A percentile compares a stretch with the other conserved stretches of the same genome.
Conservation (phyloP, 495 filamentous ascomycete species). For the Sporormia fimetaria region DNA sequence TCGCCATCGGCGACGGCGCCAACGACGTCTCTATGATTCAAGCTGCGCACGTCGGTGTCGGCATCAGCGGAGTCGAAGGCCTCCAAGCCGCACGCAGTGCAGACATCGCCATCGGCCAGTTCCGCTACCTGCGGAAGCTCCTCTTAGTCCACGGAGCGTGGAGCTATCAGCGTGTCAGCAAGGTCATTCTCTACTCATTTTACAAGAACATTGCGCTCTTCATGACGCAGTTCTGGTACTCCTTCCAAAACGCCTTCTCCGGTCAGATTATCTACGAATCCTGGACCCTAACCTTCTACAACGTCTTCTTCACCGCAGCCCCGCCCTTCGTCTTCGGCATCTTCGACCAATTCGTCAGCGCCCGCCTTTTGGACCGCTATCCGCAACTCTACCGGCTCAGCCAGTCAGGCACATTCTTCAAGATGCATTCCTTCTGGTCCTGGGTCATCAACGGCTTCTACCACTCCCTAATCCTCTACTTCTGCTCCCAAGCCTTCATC, state of each 20-base stretch:
- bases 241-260: constrained; percentile 96
- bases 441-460: constrained; percentile 94
- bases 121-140: constrained; percentile 89
- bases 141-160: constrained; percentile 93
- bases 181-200: constrained; percentile 94
- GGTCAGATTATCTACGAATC: constrained; percentile 98
- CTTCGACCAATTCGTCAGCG: constrained; percentile 95
- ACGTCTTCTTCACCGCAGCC: constrained; percentile 93
- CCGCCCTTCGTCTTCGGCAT: constrained; percentile 94
- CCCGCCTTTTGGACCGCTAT: constrained; percentile 90
- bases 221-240: constrained; percentile 99
- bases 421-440: constrained; percentile 75
- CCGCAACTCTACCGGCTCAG: constrained; percentile 91
- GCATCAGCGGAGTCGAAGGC: constrained; percentile 95
- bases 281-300: constrained; percentile 98
- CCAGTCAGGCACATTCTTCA: constrained; percentile 88
- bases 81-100: constrained; percentile 95
- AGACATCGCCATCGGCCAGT: constrained; percentile 93
- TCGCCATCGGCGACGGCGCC: constrained; percentile 95
- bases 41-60: constrained; percentile 95
- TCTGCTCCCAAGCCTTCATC: constrained; percentile 71
- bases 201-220: constrained; percentile 99
- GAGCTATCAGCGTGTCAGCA: constrained; percentile 95
- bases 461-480: constrained; percentile 86
- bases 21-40: constrained; percentile 99